These are phyloP conservation scores for Phanerochaete sordida DNA, from an alignment of 768 basidiomycete species.

Conservation along the genomic window DNA sequence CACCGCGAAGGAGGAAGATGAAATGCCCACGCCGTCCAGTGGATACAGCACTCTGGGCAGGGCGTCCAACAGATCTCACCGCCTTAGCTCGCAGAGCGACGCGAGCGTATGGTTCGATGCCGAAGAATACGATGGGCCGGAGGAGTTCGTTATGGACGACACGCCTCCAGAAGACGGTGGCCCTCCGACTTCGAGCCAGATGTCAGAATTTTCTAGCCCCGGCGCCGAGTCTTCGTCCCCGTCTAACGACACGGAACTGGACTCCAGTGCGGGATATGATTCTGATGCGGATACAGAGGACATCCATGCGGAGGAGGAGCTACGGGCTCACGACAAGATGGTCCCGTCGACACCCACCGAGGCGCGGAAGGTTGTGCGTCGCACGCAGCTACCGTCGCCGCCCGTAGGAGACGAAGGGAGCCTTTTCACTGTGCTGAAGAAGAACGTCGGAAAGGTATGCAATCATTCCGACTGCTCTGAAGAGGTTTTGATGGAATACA, in stretches of 20 bases:
- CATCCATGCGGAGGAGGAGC: not conserved
- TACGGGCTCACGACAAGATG: not conserved
- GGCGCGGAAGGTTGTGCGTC: slow-evolving; percentile 27
- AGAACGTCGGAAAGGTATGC: slow-evolving; percentile 81
- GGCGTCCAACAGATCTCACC: slow-evolving; percentile 6
- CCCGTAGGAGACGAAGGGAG: slow-evolving; percentile 76
- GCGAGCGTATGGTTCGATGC: slow-evolving; percentile 78
- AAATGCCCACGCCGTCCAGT: slow-evolving; percentile 14
- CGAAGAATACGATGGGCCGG: slow-evolving; percentile 56
- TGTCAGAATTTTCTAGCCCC: slow-evolving; percentile 27
- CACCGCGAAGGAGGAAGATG: slow-evolving; percentile 42
- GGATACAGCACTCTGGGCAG: slow-evolving; percentile 11
- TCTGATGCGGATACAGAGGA: slow-evolving; percentile 52
- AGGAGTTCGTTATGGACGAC: slow-evolving; percentile 60
- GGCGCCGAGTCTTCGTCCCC: slow-evolving; percentile 10
- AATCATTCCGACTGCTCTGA: not conserved
- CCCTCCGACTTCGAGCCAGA: slow-evolving; percentile 22
- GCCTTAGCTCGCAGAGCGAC: slow-evolving; percentile 25
- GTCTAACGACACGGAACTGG: slow-evolving; percentile 33
- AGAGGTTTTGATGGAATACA: not conserved
- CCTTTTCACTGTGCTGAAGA: slow-evolving; percentile 77
- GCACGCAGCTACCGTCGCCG: slow-evolving; percentile 57
- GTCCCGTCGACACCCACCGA: not conserved
- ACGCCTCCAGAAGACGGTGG: slow-evolving; percentile 26
- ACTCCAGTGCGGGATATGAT: slow-evolving; percentile 35